These are phyloP conservation scores for Ramalina peruviana DNA, from an alignment of 495 filamentous ascomycete species.

Conservation along the genomic window DNA sequence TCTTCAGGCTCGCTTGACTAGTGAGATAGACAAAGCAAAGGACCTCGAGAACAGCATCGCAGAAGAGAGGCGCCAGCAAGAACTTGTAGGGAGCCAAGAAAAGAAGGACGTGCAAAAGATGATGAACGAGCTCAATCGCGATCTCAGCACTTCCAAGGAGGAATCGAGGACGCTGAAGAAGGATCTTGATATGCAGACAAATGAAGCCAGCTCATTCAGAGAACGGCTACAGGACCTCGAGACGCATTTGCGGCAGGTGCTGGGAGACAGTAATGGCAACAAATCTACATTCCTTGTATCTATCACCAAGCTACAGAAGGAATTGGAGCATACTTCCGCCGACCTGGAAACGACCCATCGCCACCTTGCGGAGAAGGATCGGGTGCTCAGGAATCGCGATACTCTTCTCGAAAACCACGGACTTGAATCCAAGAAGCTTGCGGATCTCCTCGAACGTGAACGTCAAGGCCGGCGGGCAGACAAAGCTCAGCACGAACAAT, in stretches of 20 bases:
- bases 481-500: conserved; percentile 72
- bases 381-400: conserved; percentile 81
- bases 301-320: conserved; percentile 73
- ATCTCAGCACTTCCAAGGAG: conserved; percentile 69
- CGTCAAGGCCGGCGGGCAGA: conserved; percentile 69
- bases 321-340: conserved; percentile 66
- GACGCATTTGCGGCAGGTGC: conserved; percentile 66
- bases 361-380: conserved; percentile 73
- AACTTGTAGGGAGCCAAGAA: conserved; percentile 70
- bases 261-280: conserved; percentile 79
- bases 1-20: conserved; percentile 53
- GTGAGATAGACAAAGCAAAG: conserved; percentile 63
- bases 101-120: conserved; percentile 76
- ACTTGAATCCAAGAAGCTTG: conserved; percentile 71
- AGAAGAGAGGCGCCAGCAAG: conserved; percentile 71
- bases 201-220: conserved; percentile 79
- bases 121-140: conserved; percentile 72
- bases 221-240: conserved; percentile 82
- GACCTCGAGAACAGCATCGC: conserved; percentile 68
- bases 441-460: conserved; percentile 85
- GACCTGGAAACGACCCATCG: conserved; percentile 67
- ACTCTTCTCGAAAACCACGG: conserved; percentile 76
- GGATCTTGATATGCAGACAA: conserved; percentile 66
- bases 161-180: conserved; percentile 71
- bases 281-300: conserved; percentile 72